Evolutionary conservation across 768 basidiomycete genomes (phyloP), one percentile per base, ranked within the genome.

Genomic region (Leccinum subtestaceum): DNA sequence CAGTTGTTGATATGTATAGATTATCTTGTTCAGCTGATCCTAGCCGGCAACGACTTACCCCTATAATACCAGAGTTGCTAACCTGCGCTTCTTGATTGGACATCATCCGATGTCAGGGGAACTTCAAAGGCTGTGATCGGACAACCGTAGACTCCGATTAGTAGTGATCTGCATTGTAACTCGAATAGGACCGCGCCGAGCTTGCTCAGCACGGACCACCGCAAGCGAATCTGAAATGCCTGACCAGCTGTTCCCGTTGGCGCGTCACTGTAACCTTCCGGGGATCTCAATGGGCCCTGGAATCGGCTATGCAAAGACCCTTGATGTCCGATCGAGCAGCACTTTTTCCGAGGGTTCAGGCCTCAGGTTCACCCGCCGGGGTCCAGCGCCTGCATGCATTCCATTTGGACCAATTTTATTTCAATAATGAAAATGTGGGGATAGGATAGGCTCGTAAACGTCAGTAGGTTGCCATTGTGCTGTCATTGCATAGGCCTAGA

Each of bases 1-100:
- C 31, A 53, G 46, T 12, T 15, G 45, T 36, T 49, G 36, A 54
- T 48, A 54, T 54, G 34, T 40, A 58, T 53, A 55, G 36, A 52
- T 52, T 52, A 36, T 17, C 52, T 11, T 46, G 34, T 55, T 32
- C 50, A 19, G 19, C 19, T 51, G 50, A 27, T 53, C 10, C 2
- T 34, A 27, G 23, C 25, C 8, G 50, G 15, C 51, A 19, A 19
- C 38, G 36, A 40, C 51, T 23, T 53, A 17, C 36, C 38, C 52
- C 52, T 53, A 40, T 40, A 6, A n/a, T n/a, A 17, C 38, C 15
- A 11, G 36, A 36, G 32, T 27, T 52, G 51, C 13, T 21, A 52
- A 19, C n/a, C 17, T 40, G 38, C 9, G 21, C 19, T 19, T 4
- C 29, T 21, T 9, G 10, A 52, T 34, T 29, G 29, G n/a, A 19